Conservation (phyloP, 2,329 filamentous ascomycete genomes). For the Paecilomyces variotii region DNA sequence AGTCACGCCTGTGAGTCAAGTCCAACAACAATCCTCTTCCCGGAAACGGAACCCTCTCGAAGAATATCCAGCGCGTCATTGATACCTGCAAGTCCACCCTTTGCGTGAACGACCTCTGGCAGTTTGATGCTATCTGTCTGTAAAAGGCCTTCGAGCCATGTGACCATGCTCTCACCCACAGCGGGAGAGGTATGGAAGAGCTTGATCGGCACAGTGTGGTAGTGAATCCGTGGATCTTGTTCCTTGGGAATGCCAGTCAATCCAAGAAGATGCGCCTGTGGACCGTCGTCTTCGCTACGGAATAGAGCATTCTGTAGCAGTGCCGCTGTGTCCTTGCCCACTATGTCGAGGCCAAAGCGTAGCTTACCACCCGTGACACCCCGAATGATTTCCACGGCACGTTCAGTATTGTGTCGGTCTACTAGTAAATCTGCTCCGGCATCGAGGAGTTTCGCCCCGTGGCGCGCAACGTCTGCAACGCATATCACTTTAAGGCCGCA, state of each 20-base stretch:
- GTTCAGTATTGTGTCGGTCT: constrained; percentile 56
- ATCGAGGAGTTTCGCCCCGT: constrained; percentile 51
- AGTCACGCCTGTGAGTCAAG: constrained; percentile 7
- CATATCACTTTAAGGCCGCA: constrained; percentile 58
- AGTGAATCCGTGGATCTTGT: constrained; percentile 37
- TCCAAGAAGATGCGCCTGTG: constrained; percentile 54
- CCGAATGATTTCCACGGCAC: constrained; percentile 59
- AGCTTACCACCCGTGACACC: constrained; percentile 50
- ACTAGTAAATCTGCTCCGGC: constrained; percentile 57
- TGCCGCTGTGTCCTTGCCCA: constrained; percentile 55
- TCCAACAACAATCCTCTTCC: constrained; percentile 59
- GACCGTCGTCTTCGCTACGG: constrained; percentile 7
- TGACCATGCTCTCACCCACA: constrained; percentile 55
- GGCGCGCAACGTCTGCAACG: constrained; percentile 59
- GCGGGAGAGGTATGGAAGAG: constrained; percentile 61
- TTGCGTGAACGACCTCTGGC: constrained; percentile 58
- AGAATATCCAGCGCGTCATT: constrained; percentile 61
- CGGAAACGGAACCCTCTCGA: constrained; percentile 57
- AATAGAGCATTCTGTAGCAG: constrained; percentile 48
- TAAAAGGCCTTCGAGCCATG: constrained; percentile 62
- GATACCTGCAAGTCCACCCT: constrained; percentile 57
- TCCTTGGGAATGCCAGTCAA: constrained; percentile 60
- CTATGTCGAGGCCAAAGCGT: constrained; percentile 62
- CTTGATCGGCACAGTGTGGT: constrained; percentile 67
- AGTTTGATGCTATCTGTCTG: constrained; percentile 45